phyloP scores from a whole-genome alignment of 2,329 filamentous ascomycete genomes.

The Teratosphaeria viscida region DNA sequence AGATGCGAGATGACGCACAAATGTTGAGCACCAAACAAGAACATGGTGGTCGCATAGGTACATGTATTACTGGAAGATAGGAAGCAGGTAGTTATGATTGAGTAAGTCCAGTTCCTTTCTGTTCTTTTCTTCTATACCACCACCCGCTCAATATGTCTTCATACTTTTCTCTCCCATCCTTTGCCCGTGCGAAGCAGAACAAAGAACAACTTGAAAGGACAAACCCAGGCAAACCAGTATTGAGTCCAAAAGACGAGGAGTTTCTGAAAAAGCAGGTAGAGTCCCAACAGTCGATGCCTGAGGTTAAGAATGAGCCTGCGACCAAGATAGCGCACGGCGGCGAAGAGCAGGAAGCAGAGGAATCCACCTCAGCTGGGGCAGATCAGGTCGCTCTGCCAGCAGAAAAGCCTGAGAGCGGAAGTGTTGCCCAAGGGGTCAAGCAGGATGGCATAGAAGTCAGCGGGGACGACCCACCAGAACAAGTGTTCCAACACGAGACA shows the following conservation, averaged over 20 bases:
- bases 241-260: constrained; percentile 52
- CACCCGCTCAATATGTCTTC: constrained; percentile 13
- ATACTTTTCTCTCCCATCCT: constrained; percentile 26
- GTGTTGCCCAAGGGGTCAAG: constrained; percentile 16
- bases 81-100: not conserved
- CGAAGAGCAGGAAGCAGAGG: not conserved
- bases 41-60: not conserved
- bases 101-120: not conserved
- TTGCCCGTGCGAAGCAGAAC: constrained; percentile 27
- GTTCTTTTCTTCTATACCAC: not conserved
- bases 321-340: constrained; percentile 15
- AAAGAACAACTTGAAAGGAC: constrained; percentile 25
- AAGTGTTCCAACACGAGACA: constrained; percentile 10
- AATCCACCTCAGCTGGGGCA: constrained; percentile 3
- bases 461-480: constrained; percentile 16
- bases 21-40: not conserved
- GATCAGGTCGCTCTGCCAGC: constrained; percentile 21
- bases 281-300: constrained; percentile 13
- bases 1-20: not conserved
- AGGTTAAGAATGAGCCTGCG: constrained; percentile 6
- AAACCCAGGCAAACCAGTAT: constrained; percentile 33
- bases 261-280: constrained; percentile 36
- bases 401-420: constrained; percentile 23
- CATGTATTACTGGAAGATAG: not conserved
- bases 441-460: constrained; percentile 11